phyloP scores from a whole-genome alignment of 2,329 filamentous ascomycete species.

The Cladosporium sp. region DNA sequence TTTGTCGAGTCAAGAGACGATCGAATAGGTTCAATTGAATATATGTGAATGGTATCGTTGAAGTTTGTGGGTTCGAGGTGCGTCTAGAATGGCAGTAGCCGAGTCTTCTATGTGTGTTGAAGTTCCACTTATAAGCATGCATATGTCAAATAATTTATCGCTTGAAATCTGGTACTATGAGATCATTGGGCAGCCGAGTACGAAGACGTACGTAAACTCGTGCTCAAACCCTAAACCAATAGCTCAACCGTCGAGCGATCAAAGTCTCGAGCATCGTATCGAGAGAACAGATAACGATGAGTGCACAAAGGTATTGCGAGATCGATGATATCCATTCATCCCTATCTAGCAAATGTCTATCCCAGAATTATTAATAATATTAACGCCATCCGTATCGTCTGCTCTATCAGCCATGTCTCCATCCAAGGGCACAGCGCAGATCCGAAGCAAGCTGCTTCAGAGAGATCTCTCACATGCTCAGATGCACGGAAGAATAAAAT shows the following conservation, averaged over 20 bases:
- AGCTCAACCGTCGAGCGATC: background rate
- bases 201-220: background rate
- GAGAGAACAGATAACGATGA: background rate
- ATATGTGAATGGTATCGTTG: background rate
- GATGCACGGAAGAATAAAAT: background rate
- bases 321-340: conserved; percentile 1
- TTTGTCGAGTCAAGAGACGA: background rate
- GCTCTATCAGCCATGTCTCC: background rate
- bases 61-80: background rate
- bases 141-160: background rate
- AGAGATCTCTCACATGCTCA: background rate
- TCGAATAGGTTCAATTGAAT: background rate
- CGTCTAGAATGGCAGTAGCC: background rate
- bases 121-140: background rate
- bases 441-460: background rate
- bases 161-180: background rate
- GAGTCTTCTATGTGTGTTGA: background rate
- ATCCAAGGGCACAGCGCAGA: conserved; percentile 6
- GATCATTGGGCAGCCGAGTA: background rate
- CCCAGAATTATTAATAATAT: background rate
- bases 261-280: background rate
- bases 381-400: background rate
- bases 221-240: background rate
- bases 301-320: background rate
- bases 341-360: background rate